Percentiles rank a stretch among this genome's conserved stretches.
phyloP scores from a whole-genome alignment of 768 basidiomycete genomes.

The Agaricus sinodeliciosus region DNA sequence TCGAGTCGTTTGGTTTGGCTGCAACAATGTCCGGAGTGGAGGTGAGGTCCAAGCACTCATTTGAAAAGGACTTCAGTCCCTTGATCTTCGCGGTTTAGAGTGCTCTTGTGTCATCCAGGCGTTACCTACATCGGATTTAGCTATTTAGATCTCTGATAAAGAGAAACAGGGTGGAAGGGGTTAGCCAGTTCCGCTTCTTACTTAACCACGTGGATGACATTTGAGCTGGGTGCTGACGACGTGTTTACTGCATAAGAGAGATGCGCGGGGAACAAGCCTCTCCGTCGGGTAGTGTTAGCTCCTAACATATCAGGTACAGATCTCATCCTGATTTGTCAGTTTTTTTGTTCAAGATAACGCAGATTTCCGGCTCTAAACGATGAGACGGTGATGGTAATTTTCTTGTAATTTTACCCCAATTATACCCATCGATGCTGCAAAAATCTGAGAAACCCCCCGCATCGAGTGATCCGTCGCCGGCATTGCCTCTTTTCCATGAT shows the following conservation, averaged over 20 bases:
- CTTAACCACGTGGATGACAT: constrained; percentile 3
- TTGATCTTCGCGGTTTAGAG: constrained; percentile 4
- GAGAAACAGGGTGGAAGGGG: no score
- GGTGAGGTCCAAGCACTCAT: not conserved
- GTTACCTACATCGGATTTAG: not conserved
- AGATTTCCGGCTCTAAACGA: constrained; percentile 1
- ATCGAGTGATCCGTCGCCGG: constrained; percentile 3
- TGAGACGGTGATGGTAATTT: not conserved
- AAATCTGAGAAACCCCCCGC: not conserved
- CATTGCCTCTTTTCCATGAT: not conserved
- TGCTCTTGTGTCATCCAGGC: not conserved
- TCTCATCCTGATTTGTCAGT: not conserved
- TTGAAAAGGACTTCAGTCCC: not conserved
- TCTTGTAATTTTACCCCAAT: not conserved
- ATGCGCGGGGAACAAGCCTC: not conserved
- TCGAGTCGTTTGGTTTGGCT: constrained; percentile 7
- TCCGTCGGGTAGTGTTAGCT: not conserved
- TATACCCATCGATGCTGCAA: not conserved
- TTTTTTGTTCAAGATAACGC: not conserved
- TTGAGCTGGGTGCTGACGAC: not conserved
- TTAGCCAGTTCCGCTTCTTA: not conserved
- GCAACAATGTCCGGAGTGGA: constrained; percentile 3
- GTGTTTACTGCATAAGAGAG: not conserved
- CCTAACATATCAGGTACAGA: constrained; percentile 3
- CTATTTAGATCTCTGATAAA: no score